A percentile compares a stretch with the other conserved stretches of the same genome.
These are phyloP conservation scores for Cladophialophora exuberans DNA, from an alignment of 2,329 filamentous ascomycete genomes.

Conservation along the genomic window DNA sequence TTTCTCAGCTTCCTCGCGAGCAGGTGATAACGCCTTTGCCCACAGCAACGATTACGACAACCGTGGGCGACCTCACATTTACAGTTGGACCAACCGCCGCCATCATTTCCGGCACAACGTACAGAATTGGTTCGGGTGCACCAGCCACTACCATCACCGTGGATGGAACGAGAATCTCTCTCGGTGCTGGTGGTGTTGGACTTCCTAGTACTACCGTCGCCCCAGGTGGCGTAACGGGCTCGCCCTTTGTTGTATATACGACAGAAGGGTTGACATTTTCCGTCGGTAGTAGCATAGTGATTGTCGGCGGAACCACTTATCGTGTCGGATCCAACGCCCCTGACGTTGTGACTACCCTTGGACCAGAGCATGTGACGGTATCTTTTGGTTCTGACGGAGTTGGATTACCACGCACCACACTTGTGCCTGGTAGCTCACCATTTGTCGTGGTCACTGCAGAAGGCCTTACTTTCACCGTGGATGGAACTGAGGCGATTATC, in stretches of 20 bases:
- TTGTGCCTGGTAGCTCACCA: conserved; percentile 16
- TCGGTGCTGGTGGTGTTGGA: conserved; percentile 33
- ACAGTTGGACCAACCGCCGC: conserved; percentile 34
- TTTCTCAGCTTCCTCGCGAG: conserved; percentile 12
- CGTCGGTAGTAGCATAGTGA: conserved; percentile 34
- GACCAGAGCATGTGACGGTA: conserved; percentile 57
- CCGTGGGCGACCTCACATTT: conserved; percentile 27
- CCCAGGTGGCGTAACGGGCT: conserved; percentile 12
- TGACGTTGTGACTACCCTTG: conserved; percentile 50
- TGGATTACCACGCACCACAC: conserved; percentile 32
- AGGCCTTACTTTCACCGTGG: conserved; percentile 34
- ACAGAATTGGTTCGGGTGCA: conserved; percentile 33
- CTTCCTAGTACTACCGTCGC: conserved; percentile 33
- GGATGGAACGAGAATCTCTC: conserved; percentile 31
- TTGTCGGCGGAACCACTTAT: conserved; percentile 57
- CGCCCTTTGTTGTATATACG: conserved; percentile 24
- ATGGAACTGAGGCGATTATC: conserved; percentile 46
- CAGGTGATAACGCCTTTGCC: conserved; percentile 7
- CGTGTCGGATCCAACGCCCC: conserved; percentile 52
- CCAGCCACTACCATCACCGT: conserved; percentile 30
- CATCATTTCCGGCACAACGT: conserved; percentile 34
- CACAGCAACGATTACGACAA: conserved; percentile 18
- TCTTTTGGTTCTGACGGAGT: conserved; percentile 44
- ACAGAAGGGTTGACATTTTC: conserved; percentile 32
- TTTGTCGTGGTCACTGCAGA: conserved; percentile 28